These are phyloP conservation scores for Xylaria sp. DNA, from an alignment of 2,329 filamentous ascomycete species.

Conservation along the genomic window DNA sequence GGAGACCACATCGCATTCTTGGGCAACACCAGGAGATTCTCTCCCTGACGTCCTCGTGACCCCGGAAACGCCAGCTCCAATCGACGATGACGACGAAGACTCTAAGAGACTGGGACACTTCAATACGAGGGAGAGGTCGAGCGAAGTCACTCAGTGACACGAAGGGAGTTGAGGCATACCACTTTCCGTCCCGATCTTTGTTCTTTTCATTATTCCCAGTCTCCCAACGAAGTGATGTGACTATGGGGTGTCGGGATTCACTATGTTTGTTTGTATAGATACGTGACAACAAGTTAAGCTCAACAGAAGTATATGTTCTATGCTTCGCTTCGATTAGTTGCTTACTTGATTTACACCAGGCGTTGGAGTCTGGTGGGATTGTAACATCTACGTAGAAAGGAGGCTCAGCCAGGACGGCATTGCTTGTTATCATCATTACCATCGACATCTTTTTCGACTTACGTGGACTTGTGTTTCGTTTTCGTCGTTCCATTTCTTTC, in stretches of 20 bases:
- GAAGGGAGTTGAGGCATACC: neutral
- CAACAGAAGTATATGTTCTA: constrained; percentile 4
- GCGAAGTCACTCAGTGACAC: constrained; percentile 51
- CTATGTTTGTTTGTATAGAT: constrained; percentile 43
- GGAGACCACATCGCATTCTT: constrained; percentile 40
- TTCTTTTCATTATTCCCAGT: constrained; percentile 13
- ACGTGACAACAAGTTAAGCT: constrained; percentile 20
- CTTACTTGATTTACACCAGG: constrained; percentile 4
- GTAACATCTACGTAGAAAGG: constrained; percentile 31
- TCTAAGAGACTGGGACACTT: constrained; percentile 59
- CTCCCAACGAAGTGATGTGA: neutral
- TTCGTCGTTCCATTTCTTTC: neutral
- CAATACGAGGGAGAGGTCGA: constrained; percentile 51
- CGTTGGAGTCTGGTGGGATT: constrained; percentile 21
- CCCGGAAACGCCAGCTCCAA: constrained; percentile 59
- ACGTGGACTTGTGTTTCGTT: neutral
- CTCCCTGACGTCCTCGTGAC: constrained; percentile 62
- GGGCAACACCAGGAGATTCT: constrained; percentile 36
- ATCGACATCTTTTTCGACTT: constrained; percentile 2
- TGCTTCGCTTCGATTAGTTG: neutral
- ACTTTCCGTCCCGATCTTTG: constrained; percentile 12
- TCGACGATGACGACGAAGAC: constrained; percentile 51
- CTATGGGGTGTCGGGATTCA: constrained; percentile 16
- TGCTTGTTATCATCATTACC: constrained; percentile 36
- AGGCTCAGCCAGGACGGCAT: constrained; percentile 29